Evolutionary conservation across 2,329 filamentous ascomycete species (phyloP), one percentile per base, ranked within the genome.

Genomic region (Metarhizium guizhouense): DNA sequence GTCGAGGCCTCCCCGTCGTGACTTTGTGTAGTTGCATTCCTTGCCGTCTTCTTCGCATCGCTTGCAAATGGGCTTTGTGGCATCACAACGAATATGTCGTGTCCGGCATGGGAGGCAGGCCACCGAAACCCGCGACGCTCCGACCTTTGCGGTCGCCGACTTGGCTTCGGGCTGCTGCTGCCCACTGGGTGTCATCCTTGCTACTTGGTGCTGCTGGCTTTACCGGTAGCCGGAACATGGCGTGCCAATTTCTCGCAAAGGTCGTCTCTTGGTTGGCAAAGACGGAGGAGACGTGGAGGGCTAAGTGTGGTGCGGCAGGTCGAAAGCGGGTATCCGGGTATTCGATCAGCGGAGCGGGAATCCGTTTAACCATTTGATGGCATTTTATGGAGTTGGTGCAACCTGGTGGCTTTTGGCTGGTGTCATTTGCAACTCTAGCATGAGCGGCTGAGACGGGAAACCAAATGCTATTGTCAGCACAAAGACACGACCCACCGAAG

Each of bases 61-160:
- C 25, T 25, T 25, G 25, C 25, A 25, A 25, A 25, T 25, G 25
- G 25, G 25, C 0, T 25, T 25, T 25, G 25, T 25, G 13, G 74
- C 77, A 61, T 80, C 76, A 62, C 79, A 82, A 60, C 79, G 80
- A 40, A 80, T 64, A 63, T 81, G 79, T 38, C 76, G 69, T 25
- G 69, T 74, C 20, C 78, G 72, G 57, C 79, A 81, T 32, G 74
- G 73, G 10, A 79, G 72, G 62, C 78, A 82, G 14, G 79, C 79
- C 53, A 75, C 60, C 2, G 68, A 71, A 10, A 58, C 58, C 11
- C 57, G 57, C 7, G 42, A 45, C 13, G 42, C 42, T 18, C 42
- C 42, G n/a, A 11, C 42, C 42, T 18, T 45, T 45, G 42, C 42
- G n/a, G 42, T 16, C 13, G 7, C 13, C 13, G n/a, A 16, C 42